A percentile compares a stretch with the other conserved stretches of the same genome.
Conservation (phyloP, 345 rosid species). For the Leavenworthia alabamica region DNA sequence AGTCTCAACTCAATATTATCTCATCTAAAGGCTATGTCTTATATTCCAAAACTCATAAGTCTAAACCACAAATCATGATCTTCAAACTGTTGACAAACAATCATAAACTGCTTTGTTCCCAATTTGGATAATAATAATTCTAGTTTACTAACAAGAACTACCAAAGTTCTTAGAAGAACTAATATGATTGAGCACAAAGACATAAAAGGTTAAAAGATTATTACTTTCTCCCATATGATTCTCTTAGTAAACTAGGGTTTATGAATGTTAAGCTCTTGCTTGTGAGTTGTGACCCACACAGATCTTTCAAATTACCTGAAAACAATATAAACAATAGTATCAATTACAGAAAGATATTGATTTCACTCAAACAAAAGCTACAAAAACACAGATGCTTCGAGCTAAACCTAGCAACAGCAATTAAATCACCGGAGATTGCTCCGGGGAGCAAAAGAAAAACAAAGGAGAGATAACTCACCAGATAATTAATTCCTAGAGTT, state of each 20-base stretch:
- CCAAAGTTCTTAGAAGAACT: too few relatives aligned
- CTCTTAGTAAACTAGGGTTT: not conserved
- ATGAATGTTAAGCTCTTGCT: slow-evolving; percentile 1
- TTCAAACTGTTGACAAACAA: too few relatives aligned
- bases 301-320: slow-evolving; percentile 16
- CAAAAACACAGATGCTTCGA: not conserved
- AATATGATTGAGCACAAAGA: slow-evolving; percentile 1
- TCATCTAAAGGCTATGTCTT: slow-evolving; percentile 1
- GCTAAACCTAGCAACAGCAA: not conserved
- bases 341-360: not conserved
- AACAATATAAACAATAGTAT: not conserved
- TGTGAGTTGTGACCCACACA: not conserved
- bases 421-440: not conserved
- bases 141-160: too few relatives aligned
- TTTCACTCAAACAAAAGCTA: not conserved
- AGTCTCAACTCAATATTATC: not conserved
- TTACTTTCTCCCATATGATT: slow-evolving; percentile 30
- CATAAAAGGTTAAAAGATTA: not conserved
- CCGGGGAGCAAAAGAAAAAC: too few relatives aligned
- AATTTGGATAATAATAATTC: too few relatives aligned
- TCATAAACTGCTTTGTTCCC: too few relatives aligned
- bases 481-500: not conserved
- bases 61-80: too few relatives aligned
- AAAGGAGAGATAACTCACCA: not conserved
- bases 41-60: too few relatives aligned